Percentiles rank a stretch among this genome's conserved stretches.
Evolutionary conservation across 768 basidiomycete genomes (phyloP).

Genomic region (Boletus eberwhitei): DNA sequence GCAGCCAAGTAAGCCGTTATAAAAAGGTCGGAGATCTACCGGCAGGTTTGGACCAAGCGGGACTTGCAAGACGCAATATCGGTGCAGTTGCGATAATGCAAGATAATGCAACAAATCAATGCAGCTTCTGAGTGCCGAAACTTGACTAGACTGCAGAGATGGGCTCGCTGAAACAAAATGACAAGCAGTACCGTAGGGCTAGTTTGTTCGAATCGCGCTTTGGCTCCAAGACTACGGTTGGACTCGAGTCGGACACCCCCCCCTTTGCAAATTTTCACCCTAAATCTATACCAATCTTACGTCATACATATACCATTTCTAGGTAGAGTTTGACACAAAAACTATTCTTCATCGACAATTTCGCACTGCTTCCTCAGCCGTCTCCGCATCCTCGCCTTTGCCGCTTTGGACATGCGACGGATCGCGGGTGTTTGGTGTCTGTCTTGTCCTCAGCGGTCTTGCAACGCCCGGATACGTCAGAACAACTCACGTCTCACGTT

Average conservation of each 20-base stretch:
- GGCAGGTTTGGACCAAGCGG: constrained; percentile 23
- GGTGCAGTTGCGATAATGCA: constrained; percentile 17
- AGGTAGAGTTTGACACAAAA: constrained; percentile 15
- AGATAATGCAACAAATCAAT: constrained; percentile 24
- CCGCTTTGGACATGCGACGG: constrained; percentile 56
- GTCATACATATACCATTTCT: constrained; percentile 16
- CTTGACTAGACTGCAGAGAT: constrained; percentile 12
- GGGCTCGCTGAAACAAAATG: constrained; percentile 12
- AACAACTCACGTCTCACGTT: constrained; percentile 36
- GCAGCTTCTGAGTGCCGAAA: constrained; percentile 5
- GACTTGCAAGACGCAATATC: constrained; percentile 18
- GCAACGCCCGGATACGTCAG: not conserved
- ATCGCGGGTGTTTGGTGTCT: constrained; percentile 57
- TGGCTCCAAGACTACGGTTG: constrained; percentile 3
- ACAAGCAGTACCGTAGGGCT: not conserved
- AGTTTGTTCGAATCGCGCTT: not conserved
- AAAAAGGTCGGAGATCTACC: constrained; percentile 37
- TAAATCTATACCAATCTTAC: constrained; percentile 21
- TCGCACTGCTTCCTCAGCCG: constrained; percentile 32
- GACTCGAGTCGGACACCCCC: not conserved
- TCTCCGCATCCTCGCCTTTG: constrained; percentile 53
- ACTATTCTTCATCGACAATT: constrained; percentile 1
- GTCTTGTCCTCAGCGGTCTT: constrained; percentile 12
- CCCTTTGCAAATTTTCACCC: constrained; percentile 13
- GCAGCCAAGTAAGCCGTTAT: constrained; percentile 36